Conservation (phyloP, 2,329 filamentous ascomycete species). For the Arthrobotrys iridis region DNA sequence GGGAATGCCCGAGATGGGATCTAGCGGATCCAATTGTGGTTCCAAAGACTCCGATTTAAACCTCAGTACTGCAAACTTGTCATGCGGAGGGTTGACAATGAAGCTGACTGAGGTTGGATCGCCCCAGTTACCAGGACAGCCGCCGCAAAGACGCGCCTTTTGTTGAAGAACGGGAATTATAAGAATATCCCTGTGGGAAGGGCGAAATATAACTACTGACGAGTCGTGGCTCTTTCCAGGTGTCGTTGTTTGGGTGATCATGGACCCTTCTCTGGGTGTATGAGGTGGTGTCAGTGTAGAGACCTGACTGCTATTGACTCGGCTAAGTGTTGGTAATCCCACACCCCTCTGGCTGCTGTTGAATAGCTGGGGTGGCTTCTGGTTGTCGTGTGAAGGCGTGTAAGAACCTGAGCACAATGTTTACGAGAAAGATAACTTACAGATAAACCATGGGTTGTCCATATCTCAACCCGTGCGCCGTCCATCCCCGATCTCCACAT, state of each 20-base stretch:
- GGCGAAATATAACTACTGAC: constrained; percentile 29
- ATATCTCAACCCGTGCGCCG: constrained; percentile 31
- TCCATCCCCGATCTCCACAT: constrained; percentile 11
- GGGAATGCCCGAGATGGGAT: constrained; percentile 22
- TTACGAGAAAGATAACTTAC: constrained; percentile 15
- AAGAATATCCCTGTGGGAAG: constrained; percentile 31
- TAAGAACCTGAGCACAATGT: not conserved
- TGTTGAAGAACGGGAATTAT: constrained; percentile 35
- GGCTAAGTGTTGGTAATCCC: constrained; percentile 14
- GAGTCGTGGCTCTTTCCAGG: constrained; percentile 34
- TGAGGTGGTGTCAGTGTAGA: constrained; percentile 4
- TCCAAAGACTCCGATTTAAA: constrained; percentile 1
- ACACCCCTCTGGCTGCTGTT: not conserved
- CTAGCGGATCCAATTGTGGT: not conserved
- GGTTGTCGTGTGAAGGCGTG: not conserved
- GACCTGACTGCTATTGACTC: constrained; percentile 1
- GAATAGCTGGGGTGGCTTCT: constrained; percentile 20
- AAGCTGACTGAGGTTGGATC: constrained; percentile 32
- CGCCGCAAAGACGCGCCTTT: constrained; percentile 16
- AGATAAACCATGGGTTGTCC: constrained; percentile 21
- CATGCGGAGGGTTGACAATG: constrained; percentile 33
- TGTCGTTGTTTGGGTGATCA: not conserved
- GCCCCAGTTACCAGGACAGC: constrained; percentile 17
- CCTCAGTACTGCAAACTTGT: constrained; percentile 34
- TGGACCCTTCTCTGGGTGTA: constrained; percentile 19